Base-by-base conservation (phyloP, 768 basidiomycete genomes). In the Hortiboletus flavorubellus region DNA sequence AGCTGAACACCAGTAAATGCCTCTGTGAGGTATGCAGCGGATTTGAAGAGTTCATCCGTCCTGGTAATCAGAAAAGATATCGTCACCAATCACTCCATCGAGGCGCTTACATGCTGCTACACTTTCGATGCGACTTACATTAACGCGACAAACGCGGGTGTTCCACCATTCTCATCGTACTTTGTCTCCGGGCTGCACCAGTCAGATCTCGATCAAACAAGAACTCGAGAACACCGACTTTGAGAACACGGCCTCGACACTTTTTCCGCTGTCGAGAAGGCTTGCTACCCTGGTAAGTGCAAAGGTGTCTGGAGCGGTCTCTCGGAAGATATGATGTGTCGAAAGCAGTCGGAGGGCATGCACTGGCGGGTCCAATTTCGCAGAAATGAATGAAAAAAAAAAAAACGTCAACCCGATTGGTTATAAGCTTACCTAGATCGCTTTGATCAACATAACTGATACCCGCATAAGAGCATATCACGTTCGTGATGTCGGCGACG, bases 281-380 rank as follows among this genome's bases (percentile, higher is more conserved):
- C 84, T 84, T 4, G 85, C 85, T 52, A 89, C 76, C 37, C 89
- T 80, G 62, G 87, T 92, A 49, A 82, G 77, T 8, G 87, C 76
- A 61, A 92, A 93, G 6, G 85, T 82, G 62, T 91, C 80, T 4
- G 88, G 89, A 10, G 78, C 75, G 4, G 81, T 75, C 68, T 93
- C 91, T 40, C 78, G 76, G 33, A 88, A 75, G 49, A 91, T 80
- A 66, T 91, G 89, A 64, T 90, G 87, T 0, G 89, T 89, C 11
- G 89, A 88, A 43, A 92, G 78, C 23, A 91, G 76, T 42, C 90
- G 85, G 39, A 93, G 78, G 34, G 82, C 78, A 63, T 91, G 90
- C 5, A 83, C 89, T 90, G 16, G 31, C 5, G 37, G 39, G 21
- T 49, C 8, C 44, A 37, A 3, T 30, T 46, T 31, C 7, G 23